A percentile compares a stretch with the other conserved stretches of the same genome.
Evolutionary conservation across 2,329 filamentous ascomycete species (phyloP).

Genomic region (Phaeosphaeria sp.): DNA sequence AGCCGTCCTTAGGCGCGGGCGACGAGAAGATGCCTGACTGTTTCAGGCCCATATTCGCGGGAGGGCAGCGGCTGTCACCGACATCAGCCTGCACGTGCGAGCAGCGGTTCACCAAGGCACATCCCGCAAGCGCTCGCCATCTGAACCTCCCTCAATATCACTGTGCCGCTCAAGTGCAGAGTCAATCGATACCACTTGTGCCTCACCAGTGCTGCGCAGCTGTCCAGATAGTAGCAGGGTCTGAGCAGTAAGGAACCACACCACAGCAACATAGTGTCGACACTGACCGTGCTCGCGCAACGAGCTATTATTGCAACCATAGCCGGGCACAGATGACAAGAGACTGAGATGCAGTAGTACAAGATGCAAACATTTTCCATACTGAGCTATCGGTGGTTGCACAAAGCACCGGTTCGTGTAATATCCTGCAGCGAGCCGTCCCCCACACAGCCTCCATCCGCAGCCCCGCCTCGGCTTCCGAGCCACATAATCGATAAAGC

Average conservation of each 20-base stretch:
- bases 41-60: slow-evolving; percentile 19
- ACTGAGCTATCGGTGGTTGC: slow-evolving; percentile 7
- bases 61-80: slow-evolving; percentile 17
- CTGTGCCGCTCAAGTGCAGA: slow-evolving; percentile 1
- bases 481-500: slow-evolving; percentile 23
- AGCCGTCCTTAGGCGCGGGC: slow-evolving; percentile 21
- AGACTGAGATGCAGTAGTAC: slow-evolving; percentile 3
- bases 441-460: slow-evolving; percentile 20
- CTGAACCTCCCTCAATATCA: background rate
- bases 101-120: slow-evolving; percentile 11
- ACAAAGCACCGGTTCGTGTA: slow-evolving; percentile 15
- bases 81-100: slow-evolving; percentile 14
- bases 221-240: background rate
- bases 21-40: slow-evolving; percentile 17
- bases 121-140: slow-evolving; percentile 22
- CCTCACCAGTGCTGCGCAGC: slow-evolving; percentile 2
- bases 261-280: slow-evolving; percentile 8
- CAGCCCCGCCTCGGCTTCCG: slow-evolving; percentile 28
- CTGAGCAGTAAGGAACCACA: slow-evolving; percentile 2
- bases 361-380: slow-evolving; percentile 3
- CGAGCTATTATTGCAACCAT: slow-evolving; percentile 23
- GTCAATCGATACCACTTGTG: background rate
- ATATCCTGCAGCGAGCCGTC: slow-evolving; percentile 10
- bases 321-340: slow-evolving; percentile 12
- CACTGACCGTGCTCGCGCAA: slow-evolving; percentile 7